These are phyloP conservation scores for Penicillium antarcticum DNA, from an alignment of 495 filamentous ascomycete species.

Conservation along the genomic window DNA sequence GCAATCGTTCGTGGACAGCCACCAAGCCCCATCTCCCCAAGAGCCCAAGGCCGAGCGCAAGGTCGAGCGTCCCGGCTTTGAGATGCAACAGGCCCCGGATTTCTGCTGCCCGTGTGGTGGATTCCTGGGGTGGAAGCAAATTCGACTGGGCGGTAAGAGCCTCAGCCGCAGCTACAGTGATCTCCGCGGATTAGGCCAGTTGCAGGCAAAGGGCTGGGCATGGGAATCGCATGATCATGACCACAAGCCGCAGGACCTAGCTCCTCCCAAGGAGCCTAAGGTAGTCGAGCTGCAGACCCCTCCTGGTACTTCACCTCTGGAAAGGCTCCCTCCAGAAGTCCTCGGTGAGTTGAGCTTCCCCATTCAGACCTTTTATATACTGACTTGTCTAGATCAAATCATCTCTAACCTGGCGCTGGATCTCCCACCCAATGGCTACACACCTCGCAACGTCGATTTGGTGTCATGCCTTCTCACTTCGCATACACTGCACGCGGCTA, in stretches of 20 bases:
- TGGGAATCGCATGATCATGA: conserved; percentile 43
- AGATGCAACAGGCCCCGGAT: conserved; percentile 47
- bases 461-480: conserved; percentile 76
- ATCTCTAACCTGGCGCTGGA: conserved; percentile 73
- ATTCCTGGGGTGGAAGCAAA: conserved; percentile 71
- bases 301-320: conserved; percentile 47
- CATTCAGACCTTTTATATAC: conserved; percentile 6
- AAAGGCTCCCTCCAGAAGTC: conserved; percentile 67
- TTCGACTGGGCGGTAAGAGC: conserved; percentile 60
- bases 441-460: conserved; percentile 77
- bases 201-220: conserved; percentile 50
- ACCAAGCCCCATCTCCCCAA: conserved; percentile 53
- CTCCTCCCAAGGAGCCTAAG: conserved; percentile 24
- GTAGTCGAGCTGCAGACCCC: conserved; percentile 24
- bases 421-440: conserved; percentile 72
- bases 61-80: conserved; percentile 17
- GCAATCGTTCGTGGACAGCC: conserved; percentile 69
- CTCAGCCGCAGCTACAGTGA: conserved; percentile 72
- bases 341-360: conserved; percentile 54
- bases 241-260: conserved; percentile 8
- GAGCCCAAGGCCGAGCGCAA: conserved; percentile 34
- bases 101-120: conserved; percentile 71
- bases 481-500: conserved; percentile 69
- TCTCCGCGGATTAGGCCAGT: conserved; percentile 52
- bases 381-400: conserved; percentile 59